Conservation (phyloP, 2,329 filamentous ascomycete genomes). For the Camillea tinctor region DNA sequence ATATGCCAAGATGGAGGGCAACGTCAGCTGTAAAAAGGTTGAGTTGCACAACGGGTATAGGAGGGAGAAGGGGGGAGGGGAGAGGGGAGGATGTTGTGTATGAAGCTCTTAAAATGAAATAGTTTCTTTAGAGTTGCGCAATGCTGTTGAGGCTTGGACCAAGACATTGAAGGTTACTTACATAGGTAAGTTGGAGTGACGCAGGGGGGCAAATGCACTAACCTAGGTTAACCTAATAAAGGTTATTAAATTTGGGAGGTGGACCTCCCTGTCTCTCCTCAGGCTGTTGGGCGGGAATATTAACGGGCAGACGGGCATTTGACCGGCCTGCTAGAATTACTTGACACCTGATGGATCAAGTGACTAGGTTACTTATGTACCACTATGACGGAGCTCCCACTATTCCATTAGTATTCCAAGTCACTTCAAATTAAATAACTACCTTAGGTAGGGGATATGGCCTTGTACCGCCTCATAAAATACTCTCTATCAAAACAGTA, state of each 20-base stretch:
- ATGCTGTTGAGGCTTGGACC: conserved; percentile 10
- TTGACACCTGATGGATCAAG: not conserved
- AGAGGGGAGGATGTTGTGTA: not conserved
- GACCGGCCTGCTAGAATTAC: not conserved
- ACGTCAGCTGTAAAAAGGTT: conserved; percentile 10
- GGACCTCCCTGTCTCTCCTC: too few species aligned
- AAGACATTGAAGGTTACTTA: not conserved
- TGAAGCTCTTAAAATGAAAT: conserved; percentile 2
- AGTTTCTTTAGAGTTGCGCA: conserved; percentile 7
- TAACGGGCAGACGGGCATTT: not conserved
- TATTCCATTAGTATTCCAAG: too few species aligned
- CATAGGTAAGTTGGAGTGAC: not conserved
- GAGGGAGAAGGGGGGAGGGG: too few species aligned
- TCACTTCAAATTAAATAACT: not conserved
- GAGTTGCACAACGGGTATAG: not conserved
- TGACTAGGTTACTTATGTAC: not conserved
- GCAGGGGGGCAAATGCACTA: not conserved
- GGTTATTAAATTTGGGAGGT: not conserved
- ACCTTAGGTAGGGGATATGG: too few species aligned
- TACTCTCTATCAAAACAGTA: conserved; percentile 3
- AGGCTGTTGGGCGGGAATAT: not conserved
- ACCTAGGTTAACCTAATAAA: too few species aligned
- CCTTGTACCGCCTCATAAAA: not conserved
- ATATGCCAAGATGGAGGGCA: conserved; percentile 7
- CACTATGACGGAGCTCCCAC: not conserved